phyloP scores from a whole-genome alignment of 2,329 filamentous ascomycete genomes.

The Pseudocercospora vitis region DNA sequence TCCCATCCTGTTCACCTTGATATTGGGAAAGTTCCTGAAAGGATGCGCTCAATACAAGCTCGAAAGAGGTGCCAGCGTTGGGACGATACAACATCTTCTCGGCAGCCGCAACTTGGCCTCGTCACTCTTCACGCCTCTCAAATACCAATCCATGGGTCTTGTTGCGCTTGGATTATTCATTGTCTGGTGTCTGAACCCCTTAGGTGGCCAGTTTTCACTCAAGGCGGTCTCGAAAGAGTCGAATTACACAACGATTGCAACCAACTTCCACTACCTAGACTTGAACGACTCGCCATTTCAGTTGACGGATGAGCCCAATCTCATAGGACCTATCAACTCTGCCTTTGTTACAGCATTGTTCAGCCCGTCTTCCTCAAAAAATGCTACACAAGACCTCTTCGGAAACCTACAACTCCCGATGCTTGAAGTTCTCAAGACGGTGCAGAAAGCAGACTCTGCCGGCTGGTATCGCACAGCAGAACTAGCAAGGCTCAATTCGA shows the following conservation, averaged over 20 bases:
- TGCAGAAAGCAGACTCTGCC: slow-evolving; percentile 11
- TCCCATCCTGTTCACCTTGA: slow-evolving; percentile 14
- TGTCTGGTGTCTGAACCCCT: slow-evolving; percentile 13
- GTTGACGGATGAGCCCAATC: background rate
- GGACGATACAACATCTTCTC: slow-evolving; percentile 12
- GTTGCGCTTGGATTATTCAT: slow-evolving; percentile 1
- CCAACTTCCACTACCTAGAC: slow-evolving; percentile 15
- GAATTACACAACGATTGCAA: slow-evolving; percentile 7
- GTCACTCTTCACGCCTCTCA: slow-evolving; percentile 7
- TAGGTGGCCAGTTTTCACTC: slow-evolving; percentile 15
- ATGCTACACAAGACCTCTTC: slow-evolving; percentile 18
- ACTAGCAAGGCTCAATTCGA: slow-evolving; percentile 9
- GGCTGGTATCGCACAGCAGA: slow-evolving; percentile 17
- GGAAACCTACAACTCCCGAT: slow-evolving; percentile 20
- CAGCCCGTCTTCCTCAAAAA: slow-evolving; percentile 15
- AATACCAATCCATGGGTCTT: slow-evolving; percentile 1
- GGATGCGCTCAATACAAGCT: slow-evolving; percentile 6
- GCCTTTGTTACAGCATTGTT: slow-evolving; percentile 16
- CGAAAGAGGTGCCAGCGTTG: slow-evolving; percentile 14
- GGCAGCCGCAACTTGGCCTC: slow-evolving; percentile 10
- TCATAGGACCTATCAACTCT: slow-evolving; percentile 11
- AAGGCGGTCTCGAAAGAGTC: slow-evolving; percentile 8
- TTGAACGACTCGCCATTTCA: slow-evolving; percentile 13
- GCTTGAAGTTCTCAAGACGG: slow-evolving; percentile 16
- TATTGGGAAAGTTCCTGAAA: slow-evolving; percentile 13